Percentiles rank a stretch among this genome's conserved stretches.
Evolutionary conservation across 1,139 yeast species (phyloP).

Genomic region (Groenewaldozyma sp.): DNA sequence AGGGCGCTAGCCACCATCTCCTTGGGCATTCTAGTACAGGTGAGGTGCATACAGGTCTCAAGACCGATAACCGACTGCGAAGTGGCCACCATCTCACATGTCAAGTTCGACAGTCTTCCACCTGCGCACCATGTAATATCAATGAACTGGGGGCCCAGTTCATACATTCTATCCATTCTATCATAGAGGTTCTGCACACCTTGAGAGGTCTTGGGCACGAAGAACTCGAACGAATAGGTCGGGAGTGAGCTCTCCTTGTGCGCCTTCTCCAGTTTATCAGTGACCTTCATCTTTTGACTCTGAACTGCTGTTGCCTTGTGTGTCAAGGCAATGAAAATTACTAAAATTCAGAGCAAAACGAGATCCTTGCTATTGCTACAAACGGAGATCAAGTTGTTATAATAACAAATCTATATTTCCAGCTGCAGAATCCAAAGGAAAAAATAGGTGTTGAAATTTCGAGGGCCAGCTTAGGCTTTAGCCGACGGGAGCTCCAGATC

Average conservation of each 20-base stretch:
- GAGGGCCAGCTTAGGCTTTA: too few relatives aligned
- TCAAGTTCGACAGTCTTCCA: constrained; percentile 68
- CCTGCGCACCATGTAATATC: constrained; percentile 99
- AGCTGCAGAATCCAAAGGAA: too few relatives aligned
- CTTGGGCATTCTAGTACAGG: constrained; percentile 91
- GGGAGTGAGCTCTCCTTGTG: constrained; percentile 31
- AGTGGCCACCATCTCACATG: constrained; percentile 86
- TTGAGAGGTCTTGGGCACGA: constrained; percentile 96
- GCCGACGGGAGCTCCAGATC: too few relatives aligned
- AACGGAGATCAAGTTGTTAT: too few relatives aligned
- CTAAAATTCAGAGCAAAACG: too few relatives aligned
- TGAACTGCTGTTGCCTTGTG: too few relatives aligned
- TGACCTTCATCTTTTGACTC: constrained; percentile 30
- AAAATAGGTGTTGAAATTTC: too few relatives aligned
- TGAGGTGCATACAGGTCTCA: constrained; percentile 96
- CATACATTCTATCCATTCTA: constrained; percentile 96
- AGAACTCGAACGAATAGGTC: constrained; percentile 91
- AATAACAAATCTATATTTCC: too few relatives aligned
- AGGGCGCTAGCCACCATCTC: constrained; percentile 78
- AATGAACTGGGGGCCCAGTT: constrained; percentile 79
- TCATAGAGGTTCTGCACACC: constrained; percentile 95
- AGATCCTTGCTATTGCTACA: too few relatives aligned
- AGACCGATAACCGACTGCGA: constrained; percentile 88
- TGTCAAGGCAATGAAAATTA: not conserved
- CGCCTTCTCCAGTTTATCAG: constrained; percentile 32